A percentile compares a stretch with the other conserved stretches of the same genome.
Conservation (phyloP, 1,139 yeast genomes). For the Geotrichum fermentans region DNA sequence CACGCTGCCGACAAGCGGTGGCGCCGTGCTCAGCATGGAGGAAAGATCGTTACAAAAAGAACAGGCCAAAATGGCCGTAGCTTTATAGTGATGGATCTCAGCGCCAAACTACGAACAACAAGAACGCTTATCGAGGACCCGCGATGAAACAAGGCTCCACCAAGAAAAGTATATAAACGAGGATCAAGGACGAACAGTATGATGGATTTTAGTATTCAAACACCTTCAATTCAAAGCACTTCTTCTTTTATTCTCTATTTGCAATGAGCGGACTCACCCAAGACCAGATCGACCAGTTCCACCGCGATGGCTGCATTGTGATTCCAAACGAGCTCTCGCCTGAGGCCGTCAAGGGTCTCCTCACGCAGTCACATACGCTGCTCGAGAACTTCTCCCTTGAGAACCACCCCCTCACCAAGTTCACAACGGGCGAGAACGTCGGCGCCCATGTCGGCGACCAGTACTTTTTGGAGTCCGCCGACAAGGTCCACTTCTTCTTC, state of each 20-base stretch:
- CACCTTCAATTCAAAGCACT: no score
- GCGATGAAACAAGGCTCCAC: background rate
- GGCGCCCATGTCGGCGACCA: constrained; percentile 65
- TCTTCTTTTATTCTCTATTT: no score
- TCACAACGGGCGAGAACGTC: constrained; percentile 49
- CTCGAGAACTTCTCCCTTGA: constrained; percentile 49
- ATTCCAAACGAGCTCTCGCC: constrained; percentile 50
- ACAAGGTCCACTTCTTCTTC: constrained; percentile 64
- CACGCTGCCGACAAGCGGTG: no score
- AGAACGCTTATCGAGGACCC: no score
- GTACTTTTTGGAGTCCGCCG: constrained; percentile 65
- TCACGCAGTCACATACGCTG: constrained; percentile 45
- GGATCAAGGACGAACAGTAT: background rate
- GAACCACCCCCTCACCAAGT: constrained; percentile 66
- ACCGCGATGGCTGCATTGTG: constrained; percentile 59
- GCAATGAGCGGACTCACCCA: constrained; percentile 29
- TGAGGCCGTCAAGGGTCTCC: constrained; percentile 41
- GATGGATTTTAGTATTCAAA: background rate
- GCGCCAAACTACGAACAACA: background rate
- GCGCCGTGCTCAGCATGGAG: no score
- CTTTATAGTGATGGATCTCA: constrained; percentile 1
- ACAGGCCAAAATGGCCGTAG: background rate
- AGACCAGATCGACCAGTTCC: constrained; percentile 39
- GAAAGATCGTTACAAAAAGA: background rate
- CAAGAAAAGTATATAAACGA: background rate